phyloP scores from a whole-genome alignment of 768 basidiomycete species.

The Trametes villosa region DNA sequence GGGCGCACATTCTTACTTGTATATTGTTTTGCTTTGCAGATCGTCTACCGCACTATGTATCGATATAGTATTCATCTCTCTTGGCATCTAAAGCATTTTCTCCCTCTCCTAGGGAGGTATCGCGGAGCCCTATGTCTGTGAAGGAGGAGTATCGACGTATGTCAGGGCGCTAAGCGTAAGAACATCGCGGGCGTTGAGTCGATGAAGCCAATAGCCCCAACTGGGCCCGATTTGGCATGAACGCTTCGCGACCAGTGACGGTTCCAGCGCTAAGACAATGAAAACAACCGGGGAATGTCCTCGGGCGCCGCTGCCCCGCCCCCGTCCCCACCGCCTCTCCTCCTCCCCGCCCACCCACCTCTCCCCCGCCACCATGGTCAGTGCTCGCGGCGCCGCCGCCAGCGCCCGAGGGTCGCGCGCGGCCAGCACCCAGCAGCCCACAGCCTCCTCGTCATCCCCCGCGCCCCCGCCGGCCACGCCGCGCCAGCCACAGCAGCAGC shows the following conservation, averaged over 20 bases:
- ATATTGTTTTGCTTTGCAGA: not conserved
- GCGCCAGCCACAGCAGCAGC: not conserved
- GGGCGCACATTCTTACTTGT: not conserved
- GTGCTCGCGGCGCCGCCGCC: slow-evolving; percentile 12
- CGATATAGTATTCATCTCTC: not conserved
- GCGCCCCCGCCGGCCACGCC: slow-evolving; percentile 2
- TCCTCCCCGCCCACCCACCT: not conserved
- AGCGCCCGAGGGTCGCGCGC: slow-evolving; percentile 21
- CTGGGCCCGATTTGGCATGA: slow-evolving; percentile 7
- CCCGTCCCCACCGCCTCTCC: slow-evolving; percentile 2
- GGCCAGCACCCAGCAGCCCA: slow-evolving; percentile 9
- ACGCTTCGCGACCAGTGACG: slow-evolving; percentile 12
- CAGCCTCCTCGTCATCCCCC: slow-evolving; percentile 20
- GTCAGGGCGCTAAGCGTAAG: not conserved
- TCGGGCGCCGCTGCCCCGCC: slow-evolving; percentile 14
- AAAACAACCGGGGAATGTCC: slow-evolving; percentile 15
- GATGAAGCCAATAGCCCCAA: slow-evolving; percentile 13
- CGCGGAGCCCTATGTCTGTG: not conserved
- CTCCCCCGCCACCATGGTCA: slow-evolving; percentile 9
- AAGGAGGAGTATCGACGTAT: no score
- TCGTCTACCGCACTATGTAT: not conserved
- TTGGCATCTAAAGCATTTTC: not conserved
- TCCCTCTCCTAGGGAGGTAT: not conserved
- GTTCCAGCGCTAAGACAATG: slow-evolving; percentile 16
- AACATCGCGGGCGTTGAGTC: slow-evolving; percentile 8